Evolutionary conservation across 2,329 filamentous ascomycete species (phyloP).

Genomic region (Penicillium glabrum): DNA sequence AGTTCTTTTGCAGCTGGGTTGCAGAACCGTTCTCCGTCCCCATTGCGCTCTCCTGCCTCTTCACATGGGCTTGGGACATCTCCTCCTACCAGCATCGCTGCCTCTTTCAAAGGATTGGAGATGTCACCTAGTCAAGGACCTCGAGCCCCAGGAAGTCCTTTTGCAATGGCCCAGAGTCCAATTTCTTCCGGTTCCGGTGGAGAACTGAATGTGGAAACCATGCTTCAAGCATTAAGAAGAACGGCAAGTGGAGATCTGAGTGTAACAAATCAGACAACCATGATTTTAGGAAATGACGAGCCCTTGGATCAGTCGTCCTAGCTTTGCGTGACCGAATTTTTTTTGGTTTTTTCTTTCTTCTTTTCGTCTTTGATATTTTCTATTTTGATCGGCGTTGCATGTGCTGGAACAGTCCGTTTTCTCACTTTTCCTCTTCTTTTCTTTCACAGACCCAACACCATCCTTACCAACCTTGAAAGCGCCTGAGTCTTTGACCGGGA

Average conservation of each 20-base stretch:
- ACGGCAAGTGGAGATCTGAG: slow-evolving; percentile 80
- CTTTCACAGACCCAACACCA: background rate
- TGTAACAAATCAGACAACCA: slow-evolving; percentile 33
- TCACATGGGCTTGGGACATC: slow-evolving; percentile 68
- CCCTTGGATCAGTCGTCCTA: slow-evolving; percentile 29
- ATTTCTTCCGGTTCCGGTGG: slow-evolving; percentile 52
- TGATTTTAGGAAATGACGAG: slow-evolving; percentile 36
- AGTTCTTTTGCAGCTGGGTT: slow-evolving; percentile 14
- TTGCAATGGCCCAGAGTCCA: slow-evolving; percentile 54
- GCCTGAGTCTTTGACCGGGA: background rate
- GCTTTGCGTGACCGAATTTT: background rate
- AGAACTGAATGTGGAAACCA: slow-evolving; percentile 88
- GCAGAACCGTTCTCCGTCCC: slow-evolving; percentile 71
- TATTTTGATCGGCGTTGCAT: background rate
- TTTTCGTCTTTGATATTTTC: background rate
- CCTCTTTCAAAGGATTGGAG: slow-evolving; percentile 73
- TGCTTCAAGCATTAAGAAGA: slow-evolving; percentile 82
- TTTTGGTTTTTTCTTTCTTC: no score
- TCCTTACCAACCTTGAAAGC: background rate
- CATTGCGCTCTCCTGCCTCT: slow-evolving; percentile 74
- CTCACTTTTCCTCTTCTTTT: background rate
- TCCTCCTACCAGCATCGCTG: slow-evolving; percentile 73
- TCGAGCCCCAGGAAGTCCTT: slow-evolving; percentile 62
- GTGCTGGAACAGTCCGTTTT: background rate
- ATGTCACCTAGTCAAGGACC: slow-evolving; percentile 61